phyloP scores from a whole-genome alignment of 768 basidiomycete species.

The Coprinopsis sp. region DNA sequence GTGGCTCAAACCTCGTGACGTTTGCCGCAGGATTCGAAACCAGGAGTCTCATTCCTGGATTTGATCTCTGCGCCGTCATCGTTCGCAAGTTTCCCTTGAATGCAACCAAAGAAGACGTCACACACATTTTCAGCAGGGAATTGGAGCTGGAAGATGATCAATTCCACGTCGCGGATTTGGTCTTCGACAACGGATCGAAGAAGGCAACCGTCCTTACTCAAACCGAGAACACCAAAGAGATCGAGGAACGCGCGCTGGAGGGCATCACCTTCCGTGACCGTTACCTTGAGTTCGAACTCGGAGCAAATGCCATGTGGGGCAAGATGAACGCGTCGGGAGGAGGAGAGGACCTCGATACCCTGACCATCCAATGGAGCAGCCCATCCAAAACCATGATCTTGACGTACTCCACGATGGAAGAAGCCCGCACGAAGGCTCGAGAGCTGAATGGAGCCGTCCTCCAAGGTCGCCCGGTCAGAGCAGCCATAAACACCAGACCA shows the following conservation, averaged over 20 bases:
- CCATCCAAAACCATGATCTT: slow-evolving; percentile 44
- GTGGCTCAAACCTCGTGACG: slow-evolving; percentile 13
- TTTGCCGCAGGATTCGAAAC: slow-evolving; percentile 14
- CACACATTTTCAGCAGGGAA: slow-evolving; percentile 5
- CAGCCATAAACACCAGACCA: slow-evolving; percentile 11
- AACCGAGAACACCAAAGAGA: slow-evolving; percentile 33
- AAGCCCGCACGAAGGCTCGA: slow-evolving; percentile 30
- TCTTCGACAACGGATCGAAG: slow-evolving; percentile 19
- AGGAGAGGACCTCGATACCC: slow-evolving; percentile 28
- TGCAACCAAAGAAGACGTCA: neutral
- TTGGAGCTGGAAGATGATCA: slow-evolving; percentile 4
- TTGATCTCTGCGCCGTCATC: slow-evolving; percentile 12
- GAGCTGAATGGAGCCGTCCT: slow-evolving; percentile 35
- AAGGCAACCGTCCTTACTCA: slow-evolving; percentile 44
- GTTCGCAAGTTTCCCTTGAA: slow-evolving; percentile 10
- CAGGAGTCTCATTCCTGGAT: slow-evolving; percentile 11
- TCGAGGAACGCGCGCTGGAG: slow-evolving; percentile 39
- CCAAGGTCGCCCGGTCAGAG: slow-evolving; percentile 41
- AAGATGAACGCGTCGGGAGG: slow-evolving; percentile 33
- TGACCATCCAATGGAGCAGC: slow-evolving; percentile 49
- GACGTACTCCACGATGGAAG: slow-evolving; percentile 31
- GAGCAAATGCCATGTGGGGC: slow-evolving; percentile 31
- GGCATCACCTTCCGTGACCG: slow-evolving; percentile 45
- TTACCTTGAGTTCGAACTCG: slow-evolving; percentile 37
- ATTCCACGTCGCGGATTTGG: slow-evolving; percentile 8